phyloP scores from a whole-genome alignment of 2,329 filamentous ascomycete genomes.

The Fusarium keratoplasticum region DNA sequence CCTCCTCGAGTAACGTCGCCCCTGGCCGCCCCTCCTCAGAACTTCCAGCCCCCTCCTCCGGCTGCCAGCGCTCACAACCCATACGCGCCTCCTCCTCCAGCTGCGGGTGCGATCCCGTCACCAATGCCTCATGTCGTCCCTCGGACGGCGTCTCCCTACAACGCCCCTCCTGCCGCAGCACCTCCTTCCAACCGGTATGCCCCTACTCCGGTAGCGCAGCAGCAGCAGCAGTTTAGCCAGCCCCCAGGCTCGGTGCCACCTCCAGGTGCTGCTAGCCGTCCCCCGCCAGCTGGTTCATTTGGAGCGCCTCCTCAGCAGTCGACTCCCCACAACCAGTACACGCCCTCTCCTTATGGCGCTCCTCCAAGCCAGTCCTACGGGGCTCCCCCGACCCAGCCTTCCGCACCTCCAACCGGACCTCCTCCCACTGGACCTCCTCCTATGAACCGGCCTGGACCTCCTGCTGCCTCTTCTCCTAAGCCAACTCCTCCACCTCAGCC shows the following conservation, averaged over 20 bases:
- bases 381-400: slow-evolving; percentile 48
- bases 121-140: slow-evolving; percentile 70
- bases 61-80: slow-evolving; percentile 72
- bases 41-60: slow-evolving; percentile 57
- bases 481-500: slow-evolving; percentile 61
- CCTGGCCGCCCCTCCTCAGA: slow-evolving; percentile 65
- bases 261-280: slow-evolving; percentile 56
- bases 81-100: slow-evolving; percentile 66
- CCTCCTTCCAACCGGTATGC: slow-evolving; percentile 83
- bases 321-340: slow-evolving; percentile 65
- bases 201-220: slow-evolving; percentile 71
- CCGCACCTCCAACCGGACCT: slow-evolving; percentile 54
- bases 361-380: not conserved
- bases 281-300: slow-evolving; percentile 59
- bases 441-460: slow-evolving; percentile 48
- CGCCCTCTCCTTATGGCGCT: slow-evolving; percentile 63
- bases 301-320: slow-evolving; percentile 61
- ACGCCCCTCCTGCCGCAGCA: slow-evolving; percentile 76
- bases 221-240: slow-evolving; percentile 57
- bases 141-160: slow-evolving; percentile 87
- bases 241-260: slow-evolving; percentile 54
- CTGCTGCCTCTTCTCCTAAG: slow-evolving; percentile 40
- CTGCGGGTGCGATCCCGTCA: slow-evolving; percentile 72
- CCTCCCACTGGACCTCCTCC: slow-evolving; percentile 51
- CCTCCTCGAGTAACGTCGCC: slow-evolving; percentile 80